Base-by-base conservation (phyloP, 805 yeast genomes). In the Lipomyces mesembrius region DNA sequence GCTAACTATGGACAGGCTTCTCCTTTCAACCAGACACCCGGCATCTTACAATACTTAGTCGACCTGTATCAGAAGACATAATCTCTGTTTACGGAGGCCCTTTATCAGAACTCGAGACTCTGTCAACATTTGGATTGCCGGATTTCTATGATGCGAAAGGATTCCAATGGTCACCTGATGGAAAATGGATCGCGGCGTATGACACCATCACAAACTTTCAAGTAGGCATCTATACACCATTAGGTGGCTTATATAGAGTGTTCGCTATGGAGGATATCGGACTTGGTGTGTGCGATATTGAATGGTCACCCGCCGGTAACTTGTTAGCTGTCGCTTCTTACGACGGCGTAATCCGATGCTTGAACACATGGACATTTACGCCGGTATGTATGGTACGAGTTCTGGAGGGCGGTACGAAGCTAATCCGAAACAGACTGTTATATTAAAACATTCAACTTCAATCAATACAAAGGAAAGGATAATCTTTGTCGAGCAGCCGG, bases 91-190 rank as follows among this genome's bases (percentile, higher is more conserved):
- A 63, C 53, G 67, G 68, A 12, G 69, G 70, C 12, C 57, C 62
- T 5, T 32, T 39, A 14, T 54, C 63, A 11, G 35, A 49, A 2
- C 37, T 60, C 6, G 51, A 49, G 17, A 43, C 59, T 12, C 55
- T 66, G 9, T 27, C 60, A 4, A 29, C 53, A 22, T 54, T 67
- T 25, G n/a, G 62, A 2, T 29, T 62, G 32, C 14, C 62, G 1
- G 65, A 59, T 29, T 65, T 67, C 37, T 43, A 59, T 29, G 61
- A 67, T 29, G 67, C 64, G 37, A 51, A 59, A 35, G 69, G 65
- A 1, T 60, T 60, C 25, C 61, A 62, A 29, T 68, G 71, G 71
- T 68, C 71, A 25, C 67, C 71, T 3, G 70, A 68, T 37, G 71
- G 71, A 17, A 57, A 60, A 9, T 68, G 70, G 71, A 59, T 68